Base-by-base conservation (phyloP, 495 filamentous ascomycete genomes). In the Neurospora africana region DNA sequence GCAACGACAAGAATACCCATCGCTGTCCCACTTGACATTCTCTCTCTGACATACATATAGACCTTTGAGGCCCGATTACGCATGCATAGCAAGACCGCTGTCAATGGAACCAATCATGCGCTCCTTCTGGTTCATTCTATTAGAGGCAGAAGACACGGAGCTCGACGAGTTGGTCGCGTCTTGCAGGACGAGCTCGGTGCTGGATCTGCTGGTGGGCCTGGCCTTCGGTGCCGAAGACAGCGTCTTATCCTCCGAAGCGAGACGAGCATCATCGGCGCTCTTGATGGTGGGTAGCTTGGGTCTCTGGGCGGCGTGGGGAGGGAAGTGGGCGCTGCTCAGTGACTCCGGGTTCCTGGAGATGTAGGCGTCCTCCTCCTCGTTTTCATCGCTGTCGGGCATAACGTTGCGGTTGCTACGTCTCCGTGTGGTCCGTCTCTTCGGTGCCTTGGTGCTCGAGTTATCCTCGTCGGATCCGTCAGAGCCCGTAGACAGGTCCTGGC, bases 241-340 rank as follows among this genome's bases (percentile, higher is more conserved):
- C 27, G 69, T 76, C 33, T 73, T 74, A 5, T 44, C 71, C 72
- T 68, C 15, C 38, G 53, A 33, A 35, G 27, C 53, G 53, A 33
- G 27, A 35, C 53, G 53, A 65, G 23, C 53, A 19, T 58, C 44
- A 38, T 70, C 76, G 5, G 76, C 77, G 68, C 81, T 81, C 27
- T 75, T n/a, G 36, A 81, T 81, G 35, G 79, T 82, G 30, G 80
- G 71, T n/a, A 81, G 69, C 72, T 76, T 78, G 65, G 80, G 77
- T 35, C 75, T 78, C 70, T 79, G 78, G 3, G 79, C 79, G 15
- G 76, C 78, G 33, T 79, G 75, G 38, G 37, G 58, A 41, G 75
- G 38, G 17, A 73, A 38, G 19, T 72, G 68, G 40, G 19, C 65
- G 37, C 70, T 76, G 70, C 73, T 73, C 38, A 71, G 23, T 3